Percentiles rank a stretch among this genome's conserved stretches.
Evolutionary conservation across 108 stramenopile species (phyloP).

Genomic region (Parietichytrium sp.): DNA sequence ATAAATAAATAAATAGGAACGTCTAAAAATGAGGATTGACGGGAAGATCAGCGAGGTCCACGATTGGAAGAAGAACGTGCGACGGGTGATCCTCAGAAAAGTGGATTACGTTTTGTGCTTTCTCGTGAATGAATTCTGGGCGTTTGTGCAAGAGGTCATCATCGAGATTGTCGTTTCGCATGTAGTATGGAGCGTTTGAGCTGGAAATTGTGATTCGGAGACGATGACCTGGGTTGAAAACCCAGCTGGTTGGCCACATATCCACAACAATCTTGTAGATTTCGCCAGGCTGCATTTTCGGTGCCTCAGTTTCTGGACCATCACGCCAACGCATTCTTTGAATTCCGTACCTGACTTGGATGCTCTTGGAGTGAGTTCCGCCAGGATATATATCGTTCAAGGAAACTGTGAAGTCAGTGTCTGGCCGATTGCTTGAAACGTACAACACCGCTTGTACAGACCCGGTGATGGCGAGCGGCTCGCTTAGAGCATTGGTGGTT

Average conservation of each 20-base stretch:
- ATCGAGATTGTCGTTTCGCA: constrained; percentile 41
- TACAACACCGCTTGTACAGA: background rate
- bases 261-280: constrained; percentile 41
- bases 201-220: constrained; percentile 39
- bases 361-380: constrained; percentile 28
- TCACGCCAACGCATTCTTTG: constrained; percentile 49
- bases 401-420: constrained; percentile 50
- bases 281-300: constrained; percentile 31
- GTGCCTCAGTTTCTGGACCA: background rate
- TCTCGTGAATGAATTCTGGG: constrained; percentile 32
- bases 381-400: constrained; percentile 48
- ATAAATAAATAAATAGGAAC: too few relatives aligned
- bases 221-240: constrained; percentile 43
- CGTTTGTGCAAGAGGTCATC: background rate
- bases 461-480: constrained; percentile 31
- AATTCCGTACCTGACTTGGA: constrained; percentile 36
- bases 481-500: background rate
- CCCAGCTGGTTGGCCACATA: constrained; percentile 49
- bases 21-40: background rate
- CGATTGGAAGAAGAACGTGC: constrained; percentile 39
- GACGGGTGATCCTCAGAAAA: constrained; percentile 30
- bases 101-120: constrained; percentile 37
- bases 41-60: background rate
- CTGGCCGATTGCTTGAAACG: constrained; percentile 43
- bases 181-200: constrained; percentile 43